Evolutionary conservation across 2,329 filamentous ascomycete species (phyloP).

Genomic region (Neonectria hederae): DNA sequence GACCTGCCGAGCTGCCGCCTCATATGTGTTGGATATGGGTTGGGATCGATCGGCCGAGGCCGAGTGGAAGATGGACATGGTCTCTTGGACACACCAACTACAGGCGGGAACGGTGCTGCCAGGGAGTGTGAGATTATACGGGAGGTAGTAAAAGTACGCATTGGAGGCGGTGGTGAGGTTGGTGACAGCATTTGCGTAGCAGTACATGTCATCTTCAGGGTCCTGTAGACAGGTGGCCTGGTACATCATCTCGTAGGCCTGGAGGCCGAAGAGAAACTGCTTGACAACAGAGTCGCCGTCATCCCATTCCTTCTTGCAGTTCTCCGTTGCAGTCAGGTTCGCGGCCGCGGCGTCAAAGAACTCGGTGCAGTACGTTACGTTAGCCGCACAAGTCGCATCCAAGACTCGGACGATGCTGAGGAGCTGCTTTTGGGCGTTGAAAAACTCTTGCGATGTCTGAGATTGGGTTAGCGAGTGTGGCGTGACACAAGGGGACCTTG

Average conservation of each 20-base stretch:
- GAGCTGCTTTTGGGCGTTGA: conserved; percentile 77
- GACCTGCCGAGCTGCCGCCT: conserved; percentile 75
- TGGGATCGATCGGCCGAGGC: conserved; percentile 73
- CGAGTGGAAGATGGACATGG: conserved; percentile 82
- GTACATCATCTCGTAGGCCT: conserved; percentile 81
- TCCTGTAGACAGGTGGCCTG: conserved; percentile 82
- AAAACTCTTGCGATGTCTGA: conserved; percentile 85
- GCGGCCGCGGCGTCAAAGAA: conserved; percentile 73
- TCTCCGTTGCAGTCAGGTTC: conserved; percentile 67
- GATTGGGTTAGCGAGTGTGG: conserved; percentile 14
- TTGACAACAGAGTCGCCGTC: conserved; percentile 74
- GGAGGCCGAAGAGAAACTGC: conserved; percentile 78
- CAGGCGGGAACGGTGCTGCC: conserved; percentile 76
- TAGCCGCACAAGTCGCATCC: conserved; percentile 78
- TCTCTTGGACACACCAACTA: conserved; percentile 77
- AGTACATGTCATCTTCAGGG: conserved; percentile 72
- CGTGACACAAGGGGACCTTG: background rate
- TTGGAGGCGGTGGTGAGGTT: conserved; percentile 76
- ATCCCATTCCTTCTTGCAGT: conserved; percentile 78
- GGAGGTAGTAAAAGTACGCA: conserved; percentile 85
- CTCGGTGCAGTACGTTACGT: conserved; percentile 70
- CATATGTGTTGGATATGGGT: conserved; percentile 75
- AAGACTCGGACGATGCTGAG: conserved; percentile 79
- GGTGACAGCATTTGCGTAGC: conserved; percentile 84
- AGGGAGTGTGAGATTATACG: conserved; percentile 78